Evolutionary conservation across 202 grass and related monocot genomes (phyloP), one percentile per base, ranked within the genome.

Genomic region (Bolboschoenoplectus hybrid): DNA sequence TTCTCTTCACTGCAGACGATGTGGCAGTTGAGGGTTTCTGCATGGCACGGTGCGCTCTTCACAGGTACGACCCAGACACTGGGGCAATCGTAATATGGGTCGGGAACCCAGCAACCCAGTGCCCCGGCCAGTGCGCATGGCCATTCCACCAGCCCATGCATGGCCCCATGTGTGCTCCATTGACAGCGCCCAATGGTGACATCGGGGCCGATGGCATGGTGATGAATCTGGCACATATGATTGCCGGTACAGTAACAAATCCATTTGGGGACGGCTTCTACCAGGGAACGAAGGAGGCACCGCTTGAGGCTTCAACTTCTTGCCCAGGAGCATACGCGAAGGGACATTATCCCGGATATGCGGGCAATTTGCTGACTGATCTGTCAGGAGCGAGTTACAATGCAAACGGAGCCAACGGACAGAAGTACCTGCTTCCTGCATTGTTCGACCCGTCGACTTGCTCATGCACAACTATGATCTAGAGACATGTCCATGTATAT

Each of bases 121-220:
- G 96, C 80, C 93, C 90, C 0, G 96, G 96, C 11, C 32, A 94
- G 46, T 98, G 96, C 76, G 91, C 96, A 52, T 98, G 96, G 91
- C 96, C 96, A 13, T 94, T 94, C 85, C 90, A 93, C 17, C 84
- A 90, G 84, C 93, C 93, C 0, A 7, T 11, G 3, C 85, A 98
- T 32, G 96, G 96, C 0, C 93, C 96, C 0, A 90, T 91, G 58
- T 56, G 17, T 74, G 1, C 93, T 36, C 86, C 90, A 1, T 85
- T 98, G 0, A 45, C 63, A 34, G 78, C 93, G 7, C 96, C 96
- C 20, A 95, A 91, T 35, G 96, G 88, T n/a, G 96, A 98, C 85
- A 82, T 90, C 11, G 96, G 85, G 2, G 17, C 86, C 2, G 96
- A 98, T 63, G 93, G 91, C 76, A 88, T 98, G 84, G 19, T 98